phyloP scores from a whole-genome alignment of 2,329 filamentous ascomycete species.

The Arthroderma sp. region DNA sequence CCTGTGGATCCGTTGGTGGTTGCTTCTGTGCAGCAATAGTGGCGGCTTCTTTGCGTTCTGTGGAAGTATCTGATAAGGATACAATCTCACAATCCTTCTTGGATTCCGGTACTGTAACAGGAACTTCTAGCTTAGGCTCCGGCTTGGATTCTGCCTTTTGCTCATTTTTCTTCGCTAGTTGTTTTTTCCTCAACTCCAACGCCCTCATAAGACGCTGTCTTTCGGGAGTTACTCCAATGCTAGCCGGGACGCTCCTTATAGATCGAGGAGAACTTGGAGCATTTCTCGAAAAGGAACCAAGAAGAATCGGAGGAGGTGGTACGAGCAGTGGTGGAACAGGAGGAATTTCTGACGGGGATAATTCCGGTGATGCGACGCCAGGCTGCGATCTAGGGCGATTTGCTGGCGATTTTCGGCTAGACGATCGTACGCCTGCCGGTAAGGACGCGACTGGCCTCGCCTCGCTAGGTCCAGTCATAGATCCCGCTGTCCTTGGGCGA shows the following conservation, averaged over 20 bases:
- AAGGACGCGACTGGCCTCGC: slow-evolving; percentile 64
- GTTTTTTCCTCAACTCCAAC: slow-evolving; percentile 76
- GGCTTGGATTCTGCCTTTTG: slow-evolving; percentile 13
- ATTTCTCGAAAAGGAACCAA: slow-evolving; percentile 19
- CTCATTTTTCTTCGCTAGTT: slow-evolving; percentile 38
- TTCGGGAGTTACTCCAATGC: slow-evolving; percentile 62
- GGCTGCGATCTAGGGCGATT: slow-evolving; percentile 33
- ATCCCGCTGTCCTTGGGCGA: slow-evolving; percentile 47
- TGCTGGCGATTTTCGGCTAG: slow-evolving; percentile 38
- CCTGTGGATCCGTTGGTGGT: too few species aligned
- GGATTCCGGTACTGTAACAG: slow-evolving; percentile 5
- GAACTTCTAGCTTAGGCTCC: slow-evolving; percentile 8
- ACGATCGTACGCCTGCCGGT: slow-evolving; percentile 65
- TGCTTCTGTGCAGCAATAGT: too few species aligned
- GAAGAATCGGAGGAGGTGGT: slow-evolving; percentile 24
- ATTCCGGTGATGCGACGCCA: slow-evolving; percentile 19
- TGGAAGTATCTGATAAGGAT: too few species aligned
- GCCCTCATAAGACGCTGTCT: slow-evolving; percentile 91
- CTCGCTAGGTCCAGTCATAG: slow-evolving; percentile 30
- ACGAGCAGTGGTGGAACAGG: slow-evolving; percentile 28
- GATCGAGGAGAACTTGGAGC: slow-evolving; percentile 23
- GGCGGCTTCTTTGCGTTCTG: too few species aligned
- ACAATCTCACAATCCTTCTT: background rate
- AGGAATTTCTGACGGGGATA: slow-evolving; percentile 19
- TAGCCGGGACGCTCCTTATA: slow-evolving; percentile 32